Evolutionary conservation across 2,329 filamentous ascomycete species (phyloP), one percentile per base, ranked within the genome.

Genomic region (Pseudogymnoascus sp.): DNA sequence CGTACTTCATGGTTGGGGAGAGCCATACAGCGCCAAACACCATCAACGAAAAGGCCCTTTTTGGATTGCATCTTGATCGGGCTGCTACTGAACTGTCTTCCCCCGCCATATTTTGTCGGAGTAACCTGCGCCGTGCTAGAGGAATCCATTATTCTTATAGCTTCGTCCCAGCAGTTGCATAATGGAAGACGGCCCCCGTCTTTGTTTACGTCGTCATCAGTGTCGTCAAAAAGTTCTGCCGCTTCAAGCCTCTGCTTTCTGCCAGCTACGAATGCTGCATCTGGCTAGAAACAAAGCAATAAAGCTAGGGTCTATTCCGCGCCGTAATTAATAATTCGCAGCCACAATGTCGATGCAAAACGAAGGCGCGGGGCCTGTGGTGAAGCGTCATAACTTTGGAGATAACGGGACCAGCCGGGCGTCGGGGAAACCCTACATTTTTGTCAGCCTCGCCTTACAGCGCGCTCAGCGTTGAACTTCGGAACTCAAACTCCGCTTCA

Each of bases 1-100:
- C 7, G 19, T 6, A 33, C 33, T 31, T 26, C 26, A 14, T 53
- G 10, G 24, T 22, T n/a, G 12, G 3, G 14, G 26, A 6, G 28
- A 10, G 7, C 62, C 61, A 38, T 64, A 68, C 78, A 81, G 56
- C 75, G 70, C 78, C 78, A 80, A 33, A 72, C 71, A 2, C 73
- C 74, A 64, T 73, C 70, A 37, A 66, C 65, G 50, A 75, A 74
- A 28, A 71, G 64, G 8, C 74, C 75, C 26, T 69, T 71, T 33
- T 35, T 56, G 28, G 50, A 56, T 26, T 14, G 50, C 50, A 56
- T 56, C 28, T 56, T 56, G 11, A 56, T 56, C 26, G 50, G 50
- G 7, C 50, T 56, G 11, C 50, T 19, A 33, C 50, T 56, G 2
- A 33, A 22, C 28, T 7, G 28, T 14, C 28, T 33, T 28, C 28